These are phyloP conservation scores for Porodaedalea pini DNA, from an alignment of 1,284 basidiomycete genomes.

Conservation along the genomic window DNA sequence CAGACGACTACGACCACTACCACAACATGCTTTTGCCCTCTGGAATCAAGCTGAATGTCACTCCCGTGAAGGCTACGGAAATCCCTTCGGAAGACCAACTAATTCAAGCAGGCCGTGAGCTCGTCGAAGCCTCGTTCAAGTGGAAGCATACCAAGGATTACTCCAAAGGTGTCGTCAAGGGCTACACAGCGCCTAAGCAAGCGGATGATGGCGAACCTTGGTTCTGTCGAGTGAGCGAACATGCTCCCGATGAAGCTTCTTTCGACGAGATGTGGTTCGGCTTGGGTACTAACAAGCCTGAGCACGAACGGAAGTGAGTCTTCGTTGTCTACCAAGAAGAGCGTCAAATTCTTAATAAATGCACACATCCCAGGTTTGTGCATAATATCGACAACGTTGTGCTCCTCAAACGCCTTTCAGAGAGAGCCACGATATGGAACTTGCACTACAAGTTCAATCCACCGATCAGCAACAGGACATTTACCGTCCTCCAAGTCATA, in stretches of 20 bases:
- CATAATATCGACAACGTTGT: conserved; percentile 60
- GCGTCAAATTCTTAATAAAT: not conserved
- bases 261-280: conserved; percentile 72
- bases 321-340: not conserved
- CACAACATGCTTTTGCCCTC: conserved; percentile 31
- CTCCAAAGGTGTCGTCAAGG: conserved; percentile 51
- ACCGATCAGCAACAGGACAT: conserved; percentile 67
- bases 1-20: conserved; percentile 19
- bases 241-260: conserved; percentile 56
- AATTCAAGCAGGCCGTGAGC: conserved; percentile 47
- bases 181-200: conserved; percentile 47
- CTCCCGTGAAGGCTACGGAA: conserved; percentile 39
- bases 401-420: conserved; percentile 58
- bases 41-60: conserved; percentile 39
- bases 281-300: conserved; percentile 59
- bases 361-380: conserved; percentile 52
- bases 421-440: conserved; percentile 65
- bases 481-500: conserved; percentile 66
- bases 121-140: conserved; percentile 49
- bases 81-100: conserved; percentile 58
- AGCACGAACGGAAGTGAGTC: conserved; percentile 64
- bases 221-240: conserved; percentile 65
- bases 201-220: conserved; percentile 55
- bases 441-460: conserved; percentile 68
- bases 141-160: conserved; percentile 69